A percentile compares a stretch with the other conserved stretches of the same genome.
phyloP scores from a whole-genome alignment of 768 basidiomycete species.

The Tylopilus balloui region DNA sequence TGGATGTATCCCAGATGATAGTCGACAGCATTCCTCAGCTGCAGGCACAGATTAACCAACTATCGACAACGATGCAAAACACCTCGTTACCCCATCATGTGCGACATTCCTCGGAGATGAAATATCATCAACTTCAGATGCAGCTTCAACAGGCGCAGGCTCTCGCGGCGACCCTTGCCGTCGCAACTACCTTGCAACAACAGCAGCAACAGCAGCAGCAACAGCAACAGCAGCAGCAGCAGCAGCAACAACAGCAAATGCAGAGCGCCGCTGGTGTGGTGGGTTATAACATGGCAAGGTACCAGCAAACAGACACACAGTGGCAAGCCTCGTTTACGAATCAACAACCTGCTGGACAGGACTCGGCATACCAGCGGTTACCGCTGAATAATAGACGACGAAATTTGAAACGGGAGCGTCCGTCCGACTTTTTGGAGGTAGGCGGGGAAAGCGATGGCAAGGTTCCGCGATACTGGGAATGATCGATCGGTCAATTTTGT shows the following conservation, averaged over 20 bases:
- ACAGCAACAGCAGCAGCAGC: conserved; percentile 32
- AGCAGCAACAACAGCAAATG: conserved; percentile 34
- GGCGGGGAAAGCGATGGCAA: conserved; percentile 61
- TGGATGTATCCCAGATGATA: conserved; percentile 69
- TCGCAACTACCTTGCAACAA: conserved; percentile 51
- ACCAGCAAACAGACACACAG: conserved; percentile 34
- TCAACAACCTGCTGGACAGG: conserved; percentile 64
- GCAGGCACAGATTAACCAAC: conserved; percentile 80
- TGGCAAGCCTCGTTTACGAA: conserved; percentile 52
- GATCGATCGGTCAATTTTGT: conserved; percentile 2
- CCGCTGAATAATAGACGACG: conserved; percentile 78
- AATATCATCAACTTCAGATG: conserved; percentile 75
- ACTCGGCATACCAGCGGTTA: conserved; percentile 83
- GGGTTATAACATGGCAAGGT: conserved; percentile 42
- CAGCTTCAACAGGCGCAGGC: conserved; percentile 78
- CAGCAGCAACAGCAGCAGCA: conserved; percentile 54
- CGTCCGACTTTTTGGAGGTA: conserved; percentile 79
- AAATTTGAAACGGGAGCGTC: conserved; percentile 75
- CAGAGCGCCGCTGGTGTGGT: conserved; percentile 28
- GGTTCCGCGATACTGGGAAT: conserved; percentile 77
- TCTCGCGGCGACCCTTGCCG: conserved; percentile 59
- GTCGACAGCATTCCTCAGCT: conserved; percentile 74
- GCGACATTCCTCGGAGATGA: conserved; percentile 77
- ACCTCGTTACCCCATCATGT: conserved; percentile 65
- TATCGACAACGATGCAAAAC: conserved; percentile 77